A percentile compares a stretch with the other conserved stretches of the same genome.
Conservation (phyloP, 768 basidiomycete species). For the Panaeolus cyanescens region DNA sequence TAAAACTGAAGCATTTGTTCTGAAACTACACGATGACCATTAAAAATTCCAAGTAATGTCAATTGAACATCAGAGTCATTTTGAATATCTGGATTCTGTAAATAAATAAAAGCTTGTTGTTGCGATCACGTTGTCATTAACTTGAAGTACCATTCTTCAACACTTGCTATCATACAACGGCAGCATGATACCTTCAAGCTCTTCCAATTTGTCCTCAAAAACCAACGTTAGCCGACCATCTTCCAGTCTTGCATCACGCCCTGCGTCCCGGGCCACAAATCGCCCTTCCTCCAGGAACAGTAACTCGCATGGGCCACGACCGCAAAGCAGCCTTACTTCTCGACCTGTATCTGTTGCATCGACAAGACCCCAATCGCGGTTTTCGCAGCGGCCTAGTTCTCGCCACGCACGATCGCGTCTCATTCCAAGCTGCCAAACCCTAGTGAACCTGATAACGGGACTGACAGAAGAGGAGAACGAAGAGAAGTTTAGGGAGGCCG, state of each 20-base stretch:
- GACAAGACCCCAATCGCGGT: slow-evolving; percentile 41
- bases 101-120: background rate
- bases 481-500: slow-evolving; percentile 42
- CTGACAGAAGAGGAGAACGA: slow-evolving; percentile 40
- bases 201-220: slow-evolving; percentile 23
- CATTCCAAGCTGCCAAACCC: slow-evolving; percentile 51
- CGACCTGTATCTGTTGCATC: slow-evolving; percentile 34
- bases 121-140: slow-evolving; percentile 10
- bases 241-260: slow-evolving; percentile 21
- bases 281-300: slow-evolving; percentile 48
- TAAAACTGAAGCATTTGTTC: no score
- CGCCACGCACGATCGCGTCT: slow-evolving; percentile 59
- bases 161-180: background rate
- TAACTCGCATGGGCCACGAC: slow-evolving; percentile 27
- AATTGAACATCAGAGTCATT: background rate
- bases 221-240: slow-evolving; percentile 18
- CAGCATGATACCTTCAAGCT: slow-evolving; percentile 23
- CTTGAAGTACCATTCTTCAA: background rate
- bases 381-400: slow-evolving; percentile 47
- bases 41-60: background rate
- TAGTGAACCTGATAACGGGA: slow-evolving; percentile 57
- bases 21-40: background rate
- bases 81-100: background rate
- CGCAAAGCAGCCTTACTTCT: slow-evolving; percentile 44
- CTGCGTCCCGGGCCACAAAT: slow-evolving; percentile 26